A percentile compares a stretch with the other conserved stretches of the same genome.
These are phyloP conservation scores for Botrytis elliptica DNA, from an alignment of 2,329 filamentous ascomycete species.

Conservation along the genomic window DNA sequence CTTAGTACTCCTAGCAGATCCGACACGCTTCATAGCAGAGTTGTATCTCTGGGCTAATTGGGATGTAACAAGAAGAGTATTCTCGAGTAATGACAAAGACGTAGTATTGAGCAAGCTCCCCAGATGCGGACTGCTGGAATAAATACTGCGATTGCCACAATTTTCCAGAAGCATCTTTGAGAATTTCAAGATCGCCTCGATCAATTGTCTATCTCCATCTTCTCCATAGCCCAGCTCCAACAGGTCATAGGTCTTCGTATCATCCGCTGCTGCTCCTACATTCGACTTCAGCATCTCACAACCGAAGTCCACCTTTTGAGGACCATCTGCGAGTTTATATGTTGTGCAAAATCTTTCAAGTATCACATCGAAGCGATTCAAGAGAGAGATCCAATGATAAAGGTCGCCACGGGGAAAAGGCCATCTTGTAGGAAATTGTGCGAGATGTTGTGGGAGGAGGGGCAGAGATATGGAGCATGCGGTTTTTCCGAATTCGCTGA, in stretches of 20 bases:
- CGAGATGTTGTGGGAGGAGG: conserved; percentile 73
- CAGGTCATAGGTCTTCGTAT: conserved; percentile 51
- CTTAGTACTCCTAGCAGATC: conserved; percentile 68
- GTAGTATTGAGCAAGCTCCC: conserved; percentile 88
- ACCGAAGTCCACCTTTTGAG: conserved; percentile 75
- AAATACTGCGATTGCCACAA: conserved; percentile 94
- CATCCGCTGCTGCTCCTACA: conserved; percentile 46
- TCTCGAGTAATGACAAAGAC: conserved; percentile 73
- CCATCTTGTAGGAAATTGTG: conserved; percentile 84
- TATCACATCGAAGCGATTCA: conserved; percentile 91
- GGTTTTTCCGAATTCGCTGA: conserved; percentile 74
- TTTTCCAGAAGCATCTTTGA: conserved; percentile 87
- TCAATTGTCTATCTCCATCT: conserved; percentile 77
- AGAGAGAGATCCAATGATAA: conserved; percentile 94
- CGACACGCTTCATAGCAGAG: conserved; percentile 75
- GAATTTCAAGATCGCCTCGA: conserved; percentile 80
- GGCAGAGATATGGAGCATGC: conserved; percentile 69
- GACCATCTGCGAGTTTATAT: conserved; percentile 77
- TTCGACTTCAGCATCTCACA: conserved; percentile 58
- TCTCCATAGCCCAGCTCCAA: conserved; percentile 60
- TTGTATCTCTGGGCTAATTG: conserved; percentile 91
- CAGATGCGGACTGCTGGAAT: conserved; percentile 86
- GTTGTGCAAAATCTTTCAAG: conserved; percentile 76
- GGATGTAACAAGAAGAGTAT: conserved; percentile 75
- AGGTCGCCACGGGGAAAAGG: conserved; percentile 92